phyloP scores from a whole-genome alignment of 2,329 filamentous ascomycete species.

The Curvularia sp. region DNA sequence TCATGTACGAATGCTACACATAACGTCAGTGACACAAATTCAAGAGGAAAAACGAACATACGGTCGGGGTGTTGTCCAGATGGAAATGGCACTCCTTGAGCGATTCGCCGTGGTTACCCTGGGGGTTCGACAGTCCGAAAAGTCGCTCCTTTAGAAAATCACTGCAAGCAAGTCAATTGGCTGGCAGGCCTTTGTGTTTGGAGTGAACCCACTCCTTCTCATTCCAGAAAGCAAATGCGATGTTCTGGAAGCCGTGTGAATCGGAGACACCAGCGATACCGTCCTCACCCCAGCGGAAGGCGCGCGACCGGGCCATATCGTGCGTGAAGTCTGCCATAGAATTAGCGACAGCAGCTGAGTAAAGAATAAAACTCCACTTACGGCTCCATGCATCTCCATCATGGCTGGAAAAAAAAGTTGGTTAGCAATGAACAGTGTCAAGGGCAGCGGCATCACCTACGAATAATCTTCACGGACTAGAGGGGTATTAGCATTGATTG shows the following conservation, averaged over 20 bases:
- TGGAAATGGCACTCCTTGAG: constrained; percentile 98
- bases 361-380: constrained; percentile 58
- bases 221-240: constrained; percentile 98
- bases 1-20: constrained; percentile 93
- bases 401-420: constrained; percentile 59
- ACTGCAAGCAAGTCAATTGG: constrained; percentile 61
- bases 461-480: constrained; percentile 90
- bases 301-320: constrained; percentile 85
- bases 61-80: constrained; percentile 86
- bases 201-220: constrained; percentile 77
- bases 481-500: constrained; percentile 37
- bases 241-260: constrained; percentile 87
- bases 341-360: constrained; percentile 33
- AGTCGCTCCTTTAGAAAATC: constrained; percentile 93
- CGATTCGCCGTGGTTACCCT: constrained; percentile 96
- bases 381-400: constrained; percentile 94
- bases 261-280: constrained; percentile 96
- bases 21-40: constrained; percentile 38
- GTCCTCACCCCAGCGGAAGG: constrained; percentile 95
- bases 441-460: constrained; percentile 53
- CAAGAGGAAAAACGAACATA: constrained; percentile 50
- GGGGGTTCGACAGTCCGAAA: constrained; percentile 93
- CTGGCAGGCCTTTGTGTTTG: no score
- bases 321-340: constrained; percentile 79
- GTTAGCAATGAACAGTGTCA: constrained; percentile 34